These are phyloP conservation scores for Trichoderma asperelloides DNA, from an alignment of 495 filamentous ascomycete genomes.

Conservation along the genomic window DNA sequence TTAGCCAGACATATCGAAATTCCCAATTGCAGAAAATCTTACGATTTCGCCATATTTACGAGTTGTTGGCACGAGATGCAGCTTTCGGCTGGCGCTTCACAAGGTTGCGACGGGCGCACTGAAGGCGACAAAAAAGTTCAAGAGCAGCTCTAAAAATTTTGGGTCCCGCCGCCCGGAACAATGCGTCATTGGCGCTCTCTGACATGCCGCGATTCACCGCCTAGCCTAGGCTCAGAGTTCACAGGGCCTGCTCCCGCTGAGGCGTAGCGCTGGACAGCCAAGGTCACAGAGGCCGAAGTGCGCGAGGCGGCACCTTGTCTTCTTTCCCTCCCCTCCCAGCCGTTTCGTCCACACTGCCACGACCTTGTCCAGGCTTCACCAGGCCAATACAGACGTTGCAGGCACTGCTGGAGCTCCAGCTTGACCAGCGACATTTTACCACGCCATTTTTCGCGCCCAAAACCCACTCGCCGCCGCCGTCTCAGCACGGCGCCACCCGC, in stretches of 20 bases:
- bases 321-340: not conserved
- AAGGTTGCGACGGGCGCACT: not conserved
- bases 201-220: conserved; percentile 5
- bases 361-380: not conserved
- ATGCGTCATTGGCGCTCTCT: conserved; percentile 1
- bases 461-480: not conserved
- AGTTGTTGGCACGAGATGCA: conserved; percentile 17
- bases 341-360: not conserved
- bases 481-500: not conserved
- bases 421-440: not conserved
- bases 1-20: not conserved
- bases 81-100: not conserved
- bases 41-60: conserved; percentile 22
- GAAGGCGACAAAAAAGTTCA: conserved; percentile 5
- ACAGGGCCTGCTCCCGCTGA: not conserved
- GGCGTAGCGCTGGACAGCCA: not conserved
- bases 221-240: not conserved
- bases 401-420: not conserved
- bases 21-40: conserved; percentile 12
- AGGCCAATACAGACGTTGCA: not conserved
- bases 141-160: conserved; percentile 5
- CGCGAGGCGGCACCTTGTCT: conserved; percentile 5
- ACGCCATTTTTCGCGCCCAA: not conserved
- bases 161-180: conserved; percentile 1
- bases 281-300: conserved; percentile 1